These are phyloP conservation scores for Mitragyna speciosa DNA, from an alignment of 257 asterid genomes.

Conservation along the genomic window DNA sequence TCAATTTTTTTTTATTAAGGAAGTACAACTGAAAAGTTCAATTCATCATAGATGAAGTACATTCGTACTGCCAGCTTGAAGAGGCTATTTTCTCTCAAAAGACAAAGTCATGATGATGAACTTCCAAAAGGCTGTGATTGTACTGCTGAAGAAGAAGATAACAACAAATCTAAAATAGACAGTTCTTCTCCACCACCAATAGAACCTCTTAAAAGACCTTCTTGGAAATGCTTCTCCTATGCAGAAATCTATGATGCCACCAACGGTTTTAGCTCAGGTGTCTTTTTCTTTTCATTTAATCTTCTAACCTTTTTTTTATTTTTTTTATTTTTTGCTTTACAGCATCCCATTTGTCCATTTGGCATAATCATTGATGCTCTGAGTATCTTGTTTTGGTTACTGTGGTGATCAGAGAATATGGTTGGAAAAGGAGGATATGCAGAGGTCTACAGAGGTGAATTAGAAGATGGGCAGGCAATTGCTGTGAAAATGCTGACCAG, in stretches of 20 bases:
- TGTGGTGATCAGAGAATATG: conserved; percentile 53
- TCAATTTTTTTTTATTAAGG: background rate
- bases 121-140: conserved; percentile 30
- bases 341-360: background rate
- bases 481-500: conserved; percentile 78
- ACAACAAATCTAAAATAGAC: conserved; percentile 13
- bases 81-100: conserved; percentile 66
- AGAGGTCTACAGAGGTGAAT: conserved; percentile 86
- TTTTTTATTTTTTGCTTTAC: background rate
- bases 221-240: conserved; percentile 86
- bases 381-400: too few species aligned
- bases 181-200: conserved; percentile 19
- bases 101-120: conserved; percentile 48
- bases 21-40: background rate
- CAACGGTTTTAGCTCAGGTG: conserved; percentile 68
- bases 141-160: conserved; percentile 15
- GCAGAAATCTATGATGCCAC: conserved; percentile 76
- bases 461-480: conserved; percentile 73
- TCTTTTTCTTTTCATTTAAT: background rate
- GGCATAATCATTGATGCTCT: background rate
- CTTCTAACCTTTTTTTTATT: background rate
- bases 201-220: conserved; percentile 49
- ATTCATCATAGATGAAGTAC: conserved; percentile 50
- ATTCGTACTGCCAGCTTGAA: conserved; percentile 69
- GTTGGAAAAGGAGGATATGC: conserved; percentile 97